Evolutionary conservation across 2,329 filamentous ascomycete species (phyloP).

Genomic region (Exophiala aquamarina): DNA sequence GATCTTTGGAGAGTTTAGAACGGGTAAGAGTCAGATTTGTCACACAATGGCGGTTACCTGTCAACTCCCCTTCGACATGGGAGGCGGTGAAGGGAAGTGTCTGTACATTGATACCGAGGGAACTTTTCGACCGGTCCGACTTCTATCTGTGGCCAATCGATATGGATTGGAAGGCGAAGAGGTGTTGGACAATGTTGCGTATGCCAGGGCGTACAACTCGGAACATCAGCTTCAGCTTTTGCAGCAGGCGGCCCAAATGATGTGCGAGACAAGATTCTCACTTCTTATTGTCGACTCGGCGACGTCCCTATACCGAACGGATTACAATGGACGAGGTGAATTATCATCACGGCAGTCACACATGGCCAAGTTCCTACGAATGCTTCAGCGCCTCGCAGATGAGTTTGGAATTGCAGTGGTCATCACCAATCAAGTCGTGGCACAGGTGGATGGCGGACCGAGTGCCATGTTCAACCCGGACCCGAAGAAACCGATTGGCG

Average conservation of each 20-base stretch:
- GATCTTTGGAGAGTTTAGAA: constrained; percentile 96
- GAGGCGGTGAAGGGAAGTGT: constrained; percentile 96
- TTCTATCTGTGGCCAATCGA: constrained; percentile 87
- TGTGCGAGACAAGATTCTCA: constrained; percentile 98
- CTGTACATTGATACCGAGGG: constrained; percentile 98
- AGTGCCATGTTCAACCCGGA: constrained; percentile 99
- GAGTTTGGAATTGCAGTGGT: constrained; percentile 96
- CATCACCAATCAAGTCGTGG: constrained; percentile 98
- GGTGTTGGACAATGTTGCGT: constrained; percentile 96
- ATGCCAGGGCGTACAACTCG: constrained; percentile 96
- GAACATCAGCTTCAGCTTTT: constrained; percentile 95
- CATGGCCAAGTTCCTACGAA: constrained; percentile 51
- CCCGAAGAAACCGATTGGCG: constrained; percentile 97
- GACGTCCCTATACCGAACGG: constrained; percentile 90
- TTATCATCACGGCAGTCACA: constrained; percentile 80
- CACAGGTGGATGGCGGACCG: constrained; percentile 94
- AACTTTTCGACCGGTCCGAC: constrained; percentile 88
- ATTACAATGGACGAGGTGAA: constrained; percentile 95
- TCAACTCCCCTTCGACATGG: constrained; percentile 97
- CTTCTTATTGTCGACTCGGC: constrained; percentile 94
- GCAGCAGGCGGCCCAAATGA: constrained; percentile 95
- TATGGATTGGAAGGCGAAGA: constrained; percentile 96
- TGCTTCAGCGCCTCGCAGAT: constrained; percentile 54
- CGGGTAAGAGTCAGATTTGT: constrained; percentile 97
- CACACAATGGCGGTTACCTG: constrained; percentile 98